These are phyloP conservation scores for Pseudogymnoascus sp. DNA, from an alignment of 2,329 filamentous ascomycete genomes.

Conservation along the genomic window DNA sequence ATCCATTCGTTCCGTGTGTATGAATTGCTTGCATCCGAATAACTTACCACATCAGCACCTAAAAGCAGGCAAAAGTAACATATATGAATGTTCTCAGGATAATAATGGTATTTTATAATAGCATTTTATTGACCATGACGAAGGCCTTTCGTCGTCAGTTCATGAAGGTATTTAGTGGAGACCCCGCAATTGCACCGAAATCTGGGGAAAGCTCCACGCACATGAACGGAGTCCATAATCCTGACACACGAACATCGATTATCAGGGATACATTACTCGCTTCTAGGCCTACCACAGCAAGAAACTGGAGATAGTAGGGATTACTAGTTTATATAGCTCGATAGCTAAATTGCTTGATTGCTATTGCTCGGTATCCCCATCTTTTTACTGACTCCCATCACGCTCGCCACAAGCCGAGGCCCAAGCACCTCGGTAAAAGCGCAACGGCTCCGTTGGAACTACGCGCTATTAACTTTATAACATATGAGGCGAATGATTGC, in stretches of 20 bases:
- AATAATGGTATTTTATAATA: not conserved
- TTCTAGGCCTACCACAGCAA: not conserved
- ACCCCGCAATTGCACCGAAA: slow-evolving; percentile 4
- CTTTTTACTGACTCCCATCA: not conserved
- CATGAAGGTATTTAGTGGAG: not conserved
- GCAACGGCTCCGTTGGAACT: not conserved
- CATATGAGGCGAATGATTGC: not conserved
- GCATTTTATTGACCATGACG: not conserved
- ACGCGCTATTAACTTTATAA: slow-evolving; percentile 2
- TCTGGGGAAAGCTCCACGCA: slow-evolving; percentile 6
- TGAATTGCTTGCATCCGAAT: not conserved
- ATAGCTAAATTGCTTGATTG: slow-evolving; percentile 1
- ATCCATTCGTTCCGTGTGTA: not conserved
- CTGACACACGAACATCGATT: not conserved
- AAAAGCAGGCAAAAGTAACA: not conserved
- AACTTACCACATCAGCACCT: not conserved
- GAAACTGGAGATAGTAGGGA: not conserved
- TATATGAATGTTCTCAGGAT: not conserved
- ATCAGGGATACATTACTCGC: not conserved
- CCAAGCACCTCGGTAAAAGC: not conserved
- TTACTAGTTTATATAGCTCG: slow-evolving; percentile 5
- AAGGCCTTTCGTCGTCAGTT: not conserved
- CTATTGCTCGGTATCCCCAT: not conserved
- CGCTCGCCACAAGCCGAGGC: slow-evolving; percentile 4
- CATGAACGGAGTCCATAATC: not conserved